Evolutionary conservation across 805 yeast genomes (phyloP), one percentile per base, ranked within the genome.

Genomic region (Saccharomycopsis olivae): DNA sequence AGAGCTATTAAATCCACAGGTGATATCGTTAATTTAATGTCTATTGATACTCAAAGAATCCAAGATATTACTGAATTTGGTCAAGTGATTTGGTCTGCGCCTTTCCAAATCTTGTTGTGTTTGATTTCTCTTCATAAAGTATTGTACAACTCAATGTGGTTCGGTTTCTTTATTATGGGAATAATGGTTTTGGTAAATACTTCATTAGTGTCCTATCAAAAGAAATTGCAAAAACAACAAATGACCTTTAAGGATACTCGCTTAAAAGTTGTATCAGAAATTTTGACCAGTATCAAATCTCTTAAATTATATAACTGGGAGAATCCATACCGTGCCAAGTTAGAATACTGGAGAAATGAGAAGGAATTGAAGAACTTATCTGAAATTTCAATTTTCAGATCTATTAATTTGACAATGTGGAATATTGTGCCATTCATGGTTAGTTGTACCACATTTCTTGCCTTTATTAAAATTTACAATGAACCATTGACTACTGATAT

Each of bases 231-330:
- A 60, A 83, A 81, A 55, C 58, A 67, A 5, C 96, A 87, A 61
- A 92, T 92, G 97, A 72, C 71, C 48, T 73, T 73, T 53, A 89
- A 92, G 58, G 99, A 92, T 61, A 82, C 80, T 57, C 78, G 99
- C 65, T 83, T 96, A 9, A 76, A 96, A 50, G 65, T 88, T 33
- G 81, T 86, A 40, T 77, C 85, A 46, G 96, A 89, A 57, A 83
- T 89, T 41, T 68, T 89, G 57, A 85, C 84, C 57, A 89, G 88
- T 54, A 85, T 92, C 58, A 89, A 87, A 62, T 85, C 96, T 10
- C 67, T 92, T 56, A 92, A 92, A 58, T 68, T 94, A 36, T 92
- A 92, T 54, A 94, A 94, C 2, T 92, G 99, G 99, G 99, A 92
- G 61, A 63, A 57, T 24, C 94, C 97, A 3, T 87, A 85, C 56